Evolutionary conservation across 2,329 filamentous ascomycete genomes (phyloP), one percentile per base, ranked within the genome.

Genomic region (Mycosphaerella sp.): DNA sequence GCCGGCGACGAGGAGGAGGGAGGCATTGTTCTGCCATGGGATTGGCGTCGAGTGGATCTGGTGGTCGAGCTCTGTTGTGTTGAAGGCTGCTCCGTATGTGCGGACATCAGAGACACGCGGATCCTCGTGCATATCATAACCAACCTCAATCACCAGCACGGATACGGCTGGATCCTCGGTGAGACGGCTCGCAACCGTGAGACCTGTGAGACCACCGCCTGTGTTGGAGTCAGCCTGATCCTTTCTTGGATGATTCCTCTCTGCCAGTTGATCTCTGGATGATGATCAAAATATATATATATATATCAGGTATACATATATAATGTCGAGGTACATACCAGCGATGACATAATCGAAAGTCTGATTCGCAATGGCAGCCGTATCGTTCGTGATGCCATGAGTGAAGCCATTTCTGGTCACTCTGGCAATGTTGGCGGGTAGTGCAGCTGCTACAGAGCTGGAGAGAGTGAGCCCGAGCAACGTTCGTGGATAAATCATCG

Each of bases 331-430:
- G 42, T 42, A 48, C 39, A 31, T 48, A 47, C 63, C 64, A 40
- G 57, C 57, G 38, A 66, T 48, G 36, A 66, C 47, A 46, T 63
- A 64, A 53, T 66, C 63, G 45, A 60, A 63, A 1, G 53, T 49
- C 23, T 49, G 9, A 38, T 56, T 55, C 7, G 48, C 48, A 45
- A 63, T 45, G 10, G 39, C 26, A 6, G 43, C 46, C 7, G 55
- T 36, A n/a, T 57, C 55, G 29, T 53, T 51, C 10, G 59, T 62
- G 47, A 62, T 52, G 38, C 53, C 58, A 26, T 29, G 23, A 26
- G 17, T 46, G 12, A 52, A 49, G 23, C 23, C 55, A 14, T 58
- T 50, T 29, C n/a, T 46, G 3, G 42, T 12, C 6, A 40, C 31
- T 5, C 21, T 5, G 7, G 14, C 17, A 11, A 46, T 29, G 14